A percentile compares a stretch with the other conserved stretches of the same genome.
Conservation (phyloP, 352 stramenopile genomes). For the Globisporangium solare region DNA sequence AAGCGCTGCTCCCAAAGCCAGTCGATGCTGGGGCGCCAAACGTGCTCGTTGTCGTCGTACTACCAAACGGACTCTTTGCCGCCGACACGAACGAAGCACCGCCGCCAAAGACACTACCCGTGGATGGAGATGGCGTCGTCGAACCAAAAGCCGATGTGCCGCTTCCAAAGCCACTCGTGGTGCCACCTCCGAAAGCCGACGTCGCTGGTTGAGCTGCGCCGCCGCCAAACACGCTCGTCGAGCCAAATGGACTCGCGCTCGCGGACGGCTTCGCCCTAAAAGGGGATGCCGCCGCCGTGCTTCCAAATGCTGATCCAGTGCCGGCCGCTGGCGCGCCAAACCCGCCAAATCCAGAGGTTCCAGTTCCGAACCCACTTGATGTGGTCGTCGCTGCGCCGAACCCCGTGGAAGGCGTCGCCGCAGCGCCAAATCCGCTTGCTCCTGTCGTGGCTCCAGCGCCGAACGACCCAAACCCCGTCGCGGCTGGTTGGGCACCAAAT, state of each 20-base stretch:
- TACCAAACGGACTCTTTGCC: conserved; percentile 49
- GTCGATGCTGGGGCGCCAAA: conserved; percentile 39
- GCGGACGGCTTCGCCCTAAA: conserved; percentile 54
- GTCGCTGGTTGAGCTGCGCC: conserved; percentile 13
- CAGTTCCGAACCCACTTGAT: conserved; percentile 9
- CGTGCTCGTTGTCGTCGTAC: conserved; percentile 28
- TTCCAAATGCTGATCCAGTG: conserved; percentile 19
- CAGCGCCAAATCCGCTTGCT: conserved; percentile 19
- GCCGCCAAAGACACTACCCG: conserved; percentile 32
- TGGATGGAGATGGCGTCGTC: conserved; percentile 16
- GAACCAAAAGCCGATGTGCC: conserved; percentile 33
- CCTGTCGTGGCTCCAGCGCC: conserved; percentile 18
- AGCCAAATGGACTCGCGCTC: conserved; percentile 54
- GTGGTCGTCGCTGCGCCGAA: conserved; percentile 14
- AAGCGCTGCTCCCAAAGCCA: conserved; percentile 22
- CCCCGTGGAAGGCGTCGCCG: conserved; percentile 13
- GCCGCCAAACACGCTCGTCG: conserved; percentile 48
- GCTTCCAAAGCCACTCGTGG: conserved; percentile 17
- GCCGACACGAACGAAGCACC: conserved; percentile 27
- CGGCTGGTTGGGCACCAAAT: conserved; percentile 26
- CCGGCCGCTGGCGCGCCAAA: conserved; percentile 17
- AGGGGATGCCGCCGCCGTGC: conserved; percentile 30
- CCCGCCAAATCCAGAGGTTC: conserved; percentile 29
- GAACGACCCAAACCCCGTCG: conserved; percentile 33
- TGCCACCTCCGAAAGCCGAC: not conserved